phyloP scores from a whole-genome alignment of 805 yeast species.

The Candida sphagnicola region DNA sequence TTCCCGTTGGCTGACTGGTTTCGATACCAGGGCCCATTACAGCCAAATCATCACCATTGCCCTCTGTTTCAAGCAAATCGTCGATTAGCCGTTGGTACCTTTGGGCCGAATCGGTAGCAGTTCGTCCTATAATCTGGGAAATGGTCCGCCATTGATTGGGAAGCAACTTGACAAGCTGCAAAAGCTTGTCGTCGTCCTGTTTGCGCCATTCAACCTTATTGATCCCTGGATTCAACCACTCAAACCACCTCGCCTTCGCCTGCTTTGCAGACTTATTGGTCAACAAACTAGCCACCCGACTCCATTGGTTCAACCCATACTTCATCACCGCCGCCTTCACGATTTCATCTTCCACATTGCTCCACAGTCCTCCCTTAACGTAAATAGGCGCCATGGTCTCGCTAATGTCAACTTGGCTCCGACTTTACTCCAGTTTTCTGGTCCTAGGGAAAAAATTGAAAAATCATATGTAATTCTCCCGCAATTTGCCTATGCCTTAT shows the following conservation, averaged over 20 bases:
- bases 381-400: constrained; percentile 50
- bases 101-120: constrained; percentile 84
- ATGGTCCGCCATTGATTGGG: constrained; percentile 96
- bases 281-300: constrained; percentile 81
- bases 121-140: constrained; percentile 74
- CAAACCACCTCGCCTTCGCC: constrained; percentile 90
- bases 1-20: constrained; percentile 40
- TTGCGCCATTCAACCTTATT: constrained; percentile 63
- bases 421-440: too few species aligned
- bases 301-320: constrained; percentile 94
- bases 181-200: constrained; percentile 70
- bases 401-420: background rate
- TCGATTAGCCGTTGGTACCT: constrained; percentile 72
- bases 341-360: constrained; percentile 80
- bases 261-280: constrained; percentile 87
- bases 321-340: constrained; percentile 87
- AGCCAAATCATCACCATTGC: constrained; percentile 24
- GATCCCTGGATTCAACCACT: constrained; percentile 76
- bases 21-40: constrained; percentile 54
- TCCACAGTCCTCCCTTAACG: constrained; percentile 89
- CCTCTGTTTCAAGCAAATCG: constrained; percentile 24
- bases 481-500: background rate
- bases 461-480: background rate
- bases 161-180: constrained; percentile 60
- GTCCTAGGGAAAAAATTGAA: background rate